A percentile compares a stretch with the other conserved stretches of the same genome.
phyloP scores from a whole-genome alignment of 805 yeast species.

The Maudiozyma serrabonitensis region DNA sequence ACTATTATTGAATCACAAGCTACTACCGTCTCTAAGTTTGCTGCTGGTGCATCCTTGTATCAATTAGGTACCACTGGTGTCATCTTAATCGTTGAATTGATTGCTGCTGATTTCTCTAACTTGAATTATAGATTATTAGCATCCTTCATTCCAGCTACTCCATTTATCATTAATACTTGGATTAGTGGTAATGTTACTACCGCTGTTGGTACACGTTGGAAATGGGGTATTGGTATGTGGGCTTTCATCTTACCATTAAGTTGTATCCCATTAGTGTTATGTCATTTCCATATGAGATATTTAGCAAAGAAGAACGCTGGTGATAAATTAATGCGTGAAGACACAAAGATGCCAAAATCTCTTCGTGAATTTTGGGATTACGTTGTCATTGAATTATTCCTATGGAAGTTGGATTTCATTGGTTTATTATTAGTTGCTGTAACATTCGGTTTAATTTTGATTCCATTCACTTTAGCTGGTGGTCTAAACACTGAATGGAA shows the following conservation, averaged over 20 bases:
- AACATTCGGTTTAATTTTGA: constrained; percentile 51
- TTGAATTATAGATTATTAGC: constrained; percentile 56
- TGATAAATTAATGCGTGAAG: constrained; percentile 29
- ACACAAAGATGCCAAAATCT: constrained; percentile 34
- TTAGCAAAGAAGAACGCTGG: constrained; percentile 26
- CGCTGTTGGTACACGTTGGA: constrained; percentile 33
- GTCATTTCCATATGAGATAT: constrained; percentile 40
- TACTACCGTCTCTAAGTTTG: constrained; percentile 38
- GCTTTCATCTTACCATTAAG: constrained; percentile 47
- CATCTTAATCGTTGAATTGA: constrained; percentile 42
- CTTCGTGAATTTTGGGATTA: constrained; percentile 53
- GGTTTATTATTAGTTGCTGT: constrained; percentile 49
- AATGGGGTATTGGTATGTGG: constrained; percentile 54
- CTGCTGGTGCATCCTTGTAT: constrained; percentile 45
- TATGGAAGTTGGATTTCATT: constrained; percentile 53
- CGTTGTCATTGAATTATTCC: constrained; percentile 38
- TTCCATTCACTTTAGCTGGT: constrained; percentile 64
- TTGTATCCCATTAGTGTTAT: constrained; percentile 38
- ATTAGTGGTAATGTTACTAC: constrained; percentile 44
- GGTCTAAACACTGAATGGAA: constrained; percentile 45
- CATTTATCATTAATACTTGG: constrained; percentile 68
- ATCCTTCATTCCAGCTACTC: constrained; percentile 54
- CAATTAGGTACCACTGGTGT: constrained; percentile 49
- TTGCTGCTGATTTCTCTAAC: constrained; percentile 52
- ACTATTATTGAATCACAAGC: constrained; percentile 49